Conservation (phyloP, 192 early-diverging fungal species). For the Helicostylum pulchrum region DNA sequence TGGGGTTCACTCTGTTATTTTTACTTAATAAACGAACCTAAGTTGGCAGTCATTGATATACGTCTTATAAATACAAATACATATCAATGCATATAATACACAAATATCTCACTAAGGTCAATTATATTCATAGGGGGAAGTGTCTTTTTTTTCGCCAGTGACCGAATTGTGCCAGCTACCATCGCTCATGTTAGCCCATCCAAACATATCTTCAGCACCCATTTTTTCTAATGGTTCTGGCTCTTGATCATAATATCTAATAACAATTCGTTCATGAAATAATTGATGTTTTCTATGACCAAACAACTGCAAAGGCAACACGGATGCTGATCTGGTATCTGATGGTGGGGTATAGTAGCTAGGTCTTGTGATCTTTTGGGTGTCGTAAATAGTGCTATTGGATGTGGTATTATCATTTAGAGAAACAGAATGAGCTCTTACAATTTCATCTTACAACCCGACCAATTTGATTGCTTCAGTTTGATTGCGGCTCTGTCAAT, state of each 20-base stretch:
- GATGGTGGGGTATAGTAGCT: neutral
- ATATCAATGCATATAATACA: too few relatives aligned
- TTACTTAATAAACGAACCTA: too few relatives aligned
- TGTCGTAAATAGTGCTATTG: neutral
- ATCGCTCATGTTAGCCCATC: neutral
- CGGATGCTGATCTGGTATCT: neutral
- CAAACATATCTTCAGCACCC: neutral
- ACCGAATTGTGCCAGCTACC: neutral
- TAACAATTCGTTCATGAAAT: neutral
- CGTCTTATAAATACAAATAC: too few relatives aligned
- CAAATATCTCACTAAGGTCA: neutral
- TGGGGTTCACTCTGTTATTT: too few relatives aligned
- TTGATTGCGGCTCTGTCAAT: neutral
- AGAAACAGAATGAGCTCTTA: neutral
- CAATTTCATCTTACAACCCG: neutral
- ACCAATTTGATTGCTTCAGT: neutral
- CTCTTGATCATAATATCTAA: neutral
- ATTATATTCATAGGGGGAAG: neutral
- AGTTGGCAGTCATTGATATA: too few relatives aligned
- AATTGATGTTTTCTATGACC: neutral
- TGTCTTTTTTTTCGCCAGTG: conserved; percentile 2
- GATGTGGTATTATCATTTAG: neutral
- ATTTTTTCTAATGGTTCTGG: neutral
- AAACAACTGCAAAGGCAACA: neutral
- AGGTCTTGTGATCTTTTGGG: neutral